Conservation (phyloP, 192 early-diverging fungal genomes). For the Entomortierella parvispora region DNA sequence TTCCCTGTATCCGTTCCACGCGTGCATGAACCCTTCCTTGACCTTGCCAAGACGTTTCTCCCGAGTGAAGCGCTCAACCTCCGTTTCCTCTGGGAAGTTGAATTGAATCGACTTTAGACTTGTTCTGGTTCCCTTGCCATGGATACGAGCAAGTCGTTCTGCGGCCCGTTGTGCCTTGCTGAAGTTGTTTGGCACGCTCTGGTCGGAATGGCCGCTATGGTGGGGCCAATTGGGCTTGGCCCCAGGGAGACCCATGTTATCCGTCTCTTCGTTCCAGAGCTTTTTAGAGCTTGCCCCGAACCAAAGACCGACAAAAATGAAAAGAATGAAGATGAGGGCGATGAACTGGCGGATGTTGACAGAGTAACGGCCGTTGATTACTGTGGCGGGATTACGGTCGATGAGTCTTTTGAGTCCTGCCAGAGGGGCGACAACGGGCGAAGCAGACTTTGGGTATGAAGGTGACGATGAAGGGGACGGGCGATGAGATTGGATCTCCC, state of each 20-base stretch:
- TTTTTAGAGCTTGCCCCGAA: constrained; percentile 6
- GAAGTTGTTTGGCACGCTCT: no score
- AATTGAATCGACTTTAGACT: constrained; percentile 43
- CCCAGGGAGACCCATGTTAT: no score
- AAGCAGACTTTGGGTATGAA: constrained; percentile 6
- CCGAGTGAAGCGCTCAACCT: constrained; percentile 15
- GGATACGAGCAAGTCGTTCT: constrained; percentile 27
- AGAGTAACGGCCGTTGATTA: constrained; percentile 44
- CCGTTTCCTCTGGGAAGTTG: constrained; percentile 24
- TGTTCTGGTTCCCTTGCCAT: constrained; percentile 24
- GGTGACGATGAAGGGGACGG: not conserved
- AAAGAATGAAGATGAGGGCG: constrained; percentile 24
- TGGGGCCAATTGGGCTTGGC: no score
- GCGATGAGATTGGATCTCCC: no score
- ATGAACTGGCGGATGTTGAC: constrained; percentile 45
- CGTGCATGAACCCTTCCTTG: constrained; percentile 68
- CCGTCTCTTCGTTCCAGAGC: no score
- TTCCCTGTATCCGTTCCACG: constrained; percentile 83
- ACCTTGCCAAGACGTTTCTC: constrained; percentile 59
- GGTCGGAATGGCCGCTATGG: no score
- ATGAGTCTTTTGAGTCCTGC: constrained; percentile 30
- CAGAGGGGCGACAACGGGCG: constrained; percentile 19
- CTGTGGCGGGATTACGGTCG: constrained; percentile 31
- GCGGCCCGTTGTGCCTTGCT: not conserved
- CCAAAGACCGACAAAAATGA: constrained; percentile 19